phyloP scores from a whole-genome alignment of 192 early-diverging fungal species.

The Jimgerdemannia lactiflua region DNA sequence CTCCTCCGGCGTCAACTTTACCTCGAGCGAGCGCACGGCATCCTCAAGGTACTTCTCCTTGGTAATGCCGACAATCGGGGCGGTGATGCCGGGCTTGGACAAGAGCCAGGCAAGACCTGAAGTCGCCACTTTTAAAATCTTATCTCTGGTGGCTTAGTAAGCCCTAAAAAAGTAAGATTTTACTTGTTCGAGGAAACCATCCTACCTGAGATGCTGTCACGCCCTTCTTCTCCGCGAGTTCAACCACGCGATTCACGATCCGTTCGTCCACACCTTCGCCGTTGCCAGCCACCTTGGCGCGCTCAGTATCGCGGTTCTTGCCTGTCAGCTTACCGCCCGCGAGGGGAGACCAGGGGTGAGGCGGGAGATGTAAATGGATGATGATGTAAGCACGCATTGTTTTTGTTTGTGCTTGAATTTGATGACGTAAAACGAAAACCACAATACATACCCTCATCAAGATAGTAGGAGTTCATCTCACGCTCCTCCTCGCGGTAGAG shows the following conservation, averaged over 20 bases:
- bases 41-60: conserved; percentile 20
- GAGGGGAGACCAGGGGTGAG: conserved; percentile 22
- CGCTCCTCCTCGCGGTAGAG: conserved; percentile 40
- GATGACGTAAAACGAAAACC: not conserved
- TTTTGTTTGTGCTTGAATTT: not conserved
- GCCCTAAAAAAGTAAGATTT: not conserved
- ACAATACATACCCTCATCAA: conserved; percentile 15
- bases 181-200: not conserved
- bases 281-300: not conserved
- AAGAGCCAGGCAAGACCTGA: conserved; percentile 24
- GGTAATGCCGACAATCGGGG: conserved; percentile 21
- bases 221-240: conserved; percentile 16
- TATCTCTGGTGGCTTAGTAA: no score
- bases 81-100: conserved; percentile 12
- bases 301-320: conserved; percentile 14
- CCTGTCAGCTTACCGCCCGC: conserved; percentile 25
- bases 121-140: no score
- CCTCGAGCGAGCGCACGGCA: conserved; percentile 12
- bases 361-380: conserved; percentile 6
- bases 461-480: conserved; percentile 32
- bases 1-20: conserved; percentile 22
- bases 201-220: conserved; percentile 17
- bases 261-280: not conserved
- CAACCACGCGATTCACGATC: conserved; percentile 18
- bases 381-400: no score